Evolutionary conservation across 305 asterid genomes (phyloP).

Genomic region (Solanum hybrid): DNA sequence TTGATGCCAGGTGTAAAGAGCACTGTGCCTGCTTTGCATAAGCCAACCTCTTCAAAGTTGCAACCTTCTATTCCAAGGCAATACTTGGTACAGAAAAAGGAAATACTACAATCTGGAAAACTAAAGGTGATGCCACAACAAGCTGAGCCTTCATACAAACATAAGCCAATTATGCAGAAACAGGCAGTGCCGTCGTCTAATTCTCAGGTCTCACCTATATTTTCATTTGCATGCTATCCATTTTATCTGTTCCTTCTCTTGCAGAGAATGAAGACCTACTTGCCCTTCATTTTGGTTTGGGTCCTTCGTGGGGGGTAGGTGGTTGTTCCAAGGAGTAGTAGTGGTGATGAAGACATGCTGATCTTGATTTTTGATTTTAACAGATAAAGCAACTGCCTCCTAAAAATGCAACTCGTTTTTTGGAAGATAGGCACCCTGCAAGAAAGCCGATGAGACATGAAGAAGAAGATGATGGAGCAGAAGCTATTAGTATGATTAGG

Average conservation of each 20-base stretch:
- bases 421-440: slow-evolving; percentile 22
- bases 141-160: slow-evolving; percentile 32
- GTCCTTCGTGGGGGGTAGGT: not conserved
- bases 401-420: slow-evolving; percentile 22
- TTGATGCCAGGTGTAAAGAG: slow-evolving; percentile 28
- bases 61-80: slow-evolving; percentile 37
- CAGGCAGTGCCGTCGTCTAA: slow-evolving; percentile 34
- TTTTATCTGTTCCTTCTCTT: not conserved
- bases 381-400: slow-evolving; percentile 45
- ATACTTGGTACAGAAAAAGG: slow-evolving; percentile 28
- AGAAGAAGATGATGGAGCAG: slow-evolving; percentile 34
- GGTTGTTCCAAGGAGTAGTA: not conserved
- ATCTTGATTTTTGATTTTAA: slow-evolving; percentile 8
- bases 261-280: not conserved
- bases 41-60: slow-evolving; percentile 20
- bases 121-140: slow-evolving; percentile 33
- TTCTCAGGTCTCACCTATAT: slow-evolving; percentile 31
- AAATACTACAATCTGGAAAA: slow-evolving; percentile 33
- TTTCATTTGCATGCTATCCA: slow-evolving; percentile 5
- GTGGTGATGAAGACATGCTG: not conserved
- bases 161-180: slow-evolving; percentile 21
- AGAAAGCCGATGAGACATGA: slow-evolving; percentile 42
- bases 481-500: slow-evolving; percentile 45
- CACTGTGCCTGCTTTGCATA: slow-evolving; percentile 20
- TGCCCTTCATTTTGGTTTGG: not conserved